Evolutionary conservation across 2,329 filamentous ascomycete species (phyloP), one percentile per base, ranked within the genome.

Genomic region (Verticillium zaregamsianum): DNA sequence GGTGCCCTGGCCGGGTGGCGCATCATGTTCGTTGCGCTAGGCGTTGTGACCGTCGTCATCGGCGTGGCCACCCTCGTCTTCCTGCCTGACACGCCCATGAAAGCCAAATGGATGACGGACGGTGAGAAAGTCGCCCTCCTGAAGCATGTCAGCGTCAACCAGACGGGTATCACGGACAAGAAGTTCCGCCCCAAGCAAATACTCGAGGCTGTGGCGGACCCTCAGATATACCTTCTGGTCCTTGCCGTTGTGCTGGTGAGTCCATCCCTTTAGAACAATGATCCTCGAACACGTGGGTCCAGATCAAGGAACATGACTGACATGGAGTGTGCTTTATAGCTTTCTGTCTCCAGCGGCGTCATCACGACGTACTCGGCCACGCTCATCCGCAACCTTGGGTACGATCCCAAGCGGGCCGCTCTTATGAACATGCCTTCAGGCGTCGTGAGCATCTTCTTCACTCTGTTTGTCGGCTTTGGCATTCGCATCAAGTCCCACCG

Each of bases 361-460:
- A 75, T 85, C 57, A 83, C 80, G 1, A 82, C 79, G 1, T 86
- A 85, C 69, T 85, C 83, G 2, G 72, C 82, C 2, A 85, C 82
- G 5, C 71, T 86, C 12, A 84, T 85, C 62, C 73, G 71, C 32
- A 77, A 76, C 61, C 73, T 85, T 39, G 78, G 79, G 14, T 84
- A 80, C 64, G 68, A 68, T 4, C 68, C 79, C 2, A 78, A 78
- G 65, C 68, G 74, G 35, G 73, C 82, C 3, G 81, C 82, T 2
- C 72, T 86, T 6, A 79, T 85, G 69, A 85, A 84, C 68, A 85
- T 82, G 74, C 82, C 82, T 1, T 82, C 80, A 1, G 82, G 82
- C 11, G 74, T 74, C 1, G 76, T 85, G 59, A 82, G 77, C 71
- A 85, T 86, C 62, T 76, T 80, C 66, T 80, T 81, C 63, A 82